These are phyloP conservation scores for Capronia epimyces DNA, from an alignment of 2,329 filamentous ascomycete genomes.

Conservation along the genomic window DNA sequence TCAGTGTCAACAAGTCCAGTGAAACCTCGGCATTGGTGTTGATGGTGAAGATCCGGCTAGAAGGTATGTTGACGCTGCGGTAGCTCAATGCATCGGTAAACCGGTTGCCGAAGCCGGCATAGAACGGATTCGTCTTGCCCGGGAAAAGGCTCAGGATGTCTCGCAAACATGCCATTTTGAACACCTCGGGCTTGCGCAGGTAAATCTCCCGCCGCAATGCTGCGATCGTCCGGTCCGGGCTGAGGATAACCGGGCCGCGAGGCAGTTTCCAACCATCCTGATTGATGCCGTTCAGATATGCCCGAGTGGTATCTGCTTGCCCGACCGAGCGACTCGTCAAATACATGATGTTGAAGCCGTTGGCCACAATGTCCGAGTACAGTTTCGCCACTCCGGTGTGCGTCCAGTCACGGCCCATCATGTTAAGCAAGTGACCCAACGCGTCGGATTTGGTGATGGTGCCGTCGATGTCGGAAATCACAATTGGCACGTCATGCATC, in stretches of 20 bases:
- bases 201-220: constrained; percentile 89
- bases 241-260: constrained; percentile 87
- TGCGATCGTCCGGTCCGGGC: constrained; percentile 89
- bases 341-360: constrained; percentile 99
- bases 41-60: constrained; percentile 94
- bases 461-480: constrained; percentile 97
- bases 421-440: constrained; percentile 87
- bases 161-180: constrained; percentile 97
- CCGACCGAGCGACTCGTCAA: constrained; percentile 90
- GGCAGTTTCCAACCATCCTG: constrained; percentile 85
- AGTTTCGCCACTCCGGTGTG: constrained; percentile 94
- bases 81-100: constrained; percentile 95
- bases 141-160: constrained; percentile 89
- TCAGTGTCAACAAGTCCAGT: constrained; percentile 80
- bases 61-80: constrained; percentile 89
- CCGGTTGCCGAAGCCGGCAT: constrained; percentile 93
- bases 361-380: constrained; percentile 89
- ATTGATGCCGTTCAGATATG: constrained; percentile 81
- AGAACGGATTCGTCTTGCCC: constrained; percentile 74
- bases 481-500: constrained; percentile 84
- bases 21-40: constrained; percentile 96
- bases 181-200: constrained; percentile 91
- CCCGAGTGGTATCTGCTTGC: constrained; percentile 81
- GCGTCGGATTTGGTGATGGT: constrained; percentile 98
- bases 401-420: constrained; percentile 97